Conservation (phyloP, 768 basidiomycete species). For the Peribolospora kevripleyi region DNA sequence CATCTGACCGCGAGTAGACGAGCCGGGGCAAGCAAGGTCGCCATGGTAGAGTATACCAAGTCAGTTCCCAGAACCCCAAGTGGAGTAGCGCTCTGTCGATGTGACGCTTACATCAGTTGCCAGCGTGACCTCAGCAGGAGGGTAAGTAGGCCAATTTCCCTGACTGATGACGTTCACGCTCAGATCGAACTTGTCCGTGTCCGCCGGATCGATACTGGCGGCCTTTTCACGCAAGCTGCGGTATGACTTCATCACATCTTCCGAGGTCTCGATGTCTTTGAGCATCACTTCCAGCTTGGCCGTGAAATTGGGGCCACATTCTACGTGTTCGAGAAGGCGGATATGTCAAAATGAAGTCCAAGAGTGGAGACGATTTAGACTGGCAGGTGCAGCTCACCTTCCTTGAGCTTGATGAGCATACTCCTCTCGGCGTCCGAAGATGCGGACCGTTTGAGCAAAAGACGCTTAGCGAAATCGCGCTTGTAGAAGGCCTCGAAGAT, state of each 20-base stretch:
- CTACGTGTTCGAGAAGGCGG: slow-evolving; percentile 22
- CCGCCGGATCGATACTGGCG: slow-evolving; percentile 20
- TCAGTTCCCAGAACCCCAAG: neutral
- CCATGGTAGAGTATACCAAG: too few relatives aligned
- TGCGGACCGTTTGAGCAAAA: slow-evolving; percentile 61
- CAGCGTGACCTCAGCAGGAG: slow-evolving; percentile 23
- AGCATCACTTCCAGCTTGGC: slow-evolving; percentile 90
- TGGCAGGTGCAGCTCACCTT: slow-evolving; percentile 28
- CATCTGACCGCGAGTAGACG: slow-evolving; percentile 31
- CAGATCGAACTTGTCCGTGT: slow-evolving; percentile 27
- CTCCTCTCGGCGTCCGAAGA: slow-evolving; percentile 65
- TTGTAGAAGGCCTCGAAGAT: slow-evolving; percentile 85
- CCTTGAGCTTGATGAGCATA: slow-evolving; percentile 64
- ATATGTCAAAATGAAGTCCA: neutral
- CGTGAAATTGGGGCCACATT: slow-evolving; percentile 74
- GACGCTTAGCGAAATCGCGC: slow-evolving; percentile 59
- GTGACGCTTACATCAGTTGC: slow-evolving; percentile 27
- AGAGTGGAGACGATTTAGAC: neutral
- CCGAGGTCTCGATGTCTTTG: slow-evolving; percentile 49
- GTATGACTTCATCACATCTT: slow-evolving; percentile 46
- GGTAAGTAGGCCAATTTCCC: slow-evolving; percentile 50
- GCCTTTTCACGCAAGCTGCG: slow-evolving; percentile 14
- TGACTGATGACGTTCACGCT: slow-evolving; percentile 62
- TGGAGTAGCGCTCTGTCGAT: neutral
- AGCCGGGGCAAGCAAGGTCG: slow-evolving; percentile 5